Evolutionary conservation across 495 filamentous ascomycete genomes (phyloP).

Genomic region (Margaritispora aquatica): DNA sequence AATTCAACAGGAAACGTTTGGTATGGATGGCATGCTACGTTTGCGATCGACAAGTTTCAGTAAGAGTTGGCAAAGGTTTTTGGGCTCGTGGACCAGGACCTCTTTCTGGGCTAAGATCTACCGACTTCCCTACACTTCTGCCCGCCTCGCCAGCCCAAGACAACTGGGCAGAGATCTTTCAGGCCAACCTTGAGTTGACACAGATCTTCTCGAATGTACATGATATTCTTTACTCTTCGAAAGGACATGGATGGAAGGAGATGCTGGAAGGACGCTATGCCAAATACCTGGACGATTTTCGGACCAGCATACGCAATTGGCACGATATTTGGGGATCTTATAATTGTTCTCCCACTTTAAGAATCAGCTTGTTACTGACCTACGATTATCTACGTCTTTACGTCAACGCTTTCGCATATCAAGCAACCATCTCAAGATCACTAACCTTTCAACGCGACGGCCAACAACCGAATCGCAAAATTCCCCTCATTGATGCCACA

Average conservation of each 20-base stretch:
- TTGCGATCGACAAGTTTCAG: slow-evolving; percentile 58
- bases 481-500: slow-evolving; percentile 32
- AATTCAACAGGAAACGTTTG: slow-evolving; percentile 44
- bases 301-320: slow-evolving; percentile 54
- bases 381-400: slow-evolving; percentile 62
- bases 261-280: slow-evolving; percentile 61
- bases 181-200: slow-evolving; percentile 57
- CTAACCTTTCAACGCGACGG: slow-evolving; percentile 40
- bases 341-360: slow-evolving; percentile 51
- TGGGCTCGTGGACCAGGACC: slow-evolving; percentile 61
- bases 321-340: slow-evolving; percentile 57
- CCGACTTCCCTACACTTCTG: slow-evolving; percentile 55
- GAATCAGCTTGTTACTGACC: slow-evolving; percentile 50
- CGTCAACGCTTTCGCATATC: slow-evolving; percentile 62
- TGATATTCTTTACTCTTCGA: slow-evolving; percentile 59
- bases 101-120: slow-evolving; percentile 51
- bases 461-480: slow-evolving; percentile 33
- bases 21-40: slow-evolving; percentile 56
- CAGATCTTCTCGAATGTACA: slow-evolving; percentile 64
- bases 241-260: slow-evolving; percentile 56
- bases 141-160: slow-evolving; percentile 46
- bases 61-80: slow-evolving; percentile 57
- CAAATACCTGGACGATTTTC: slow-evolving; percentile 51
- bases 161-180: slow-evolving; percentile 56
- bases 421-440: slow-evolving; percentile 57